These are phyloP conservation scores for Mediolabrus comicus DNA, from an alignment of 108 stramenopile species.

Conservation along the genomic window DNA sequence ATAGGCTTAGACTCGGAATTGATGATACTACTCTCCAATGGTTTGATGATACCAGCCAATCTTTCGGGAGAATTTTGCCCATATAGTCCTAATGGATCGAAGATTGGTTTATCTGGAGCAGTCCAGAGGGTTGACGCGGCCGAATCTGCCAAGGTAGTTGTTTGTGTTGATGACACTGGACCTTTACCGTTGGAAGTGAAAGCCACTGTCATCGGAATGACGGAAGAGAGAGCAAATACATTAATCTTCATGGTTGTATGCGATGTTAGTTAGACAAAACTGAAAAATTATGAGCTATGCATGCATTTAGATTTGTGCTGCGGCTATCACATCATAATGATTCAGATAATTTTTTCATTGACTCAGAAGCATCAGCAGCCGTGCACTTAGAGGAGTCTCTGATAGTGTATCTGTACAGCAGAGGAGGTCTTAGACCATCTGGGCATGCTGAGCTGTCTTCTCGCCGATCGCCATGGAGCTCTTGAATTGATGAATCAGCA, in stretches of 20 bases:
- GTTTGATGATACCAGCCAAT: conserved; percentile 7
- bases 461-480: too few relatives aligned
- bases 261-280: background rate
- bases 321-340: too few relatives aligned
- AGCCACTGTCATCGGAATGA: background rate
- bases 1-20: background rate
- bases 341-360: too few relatives aligned
- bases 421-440: too few relatives aligned
- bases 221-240: background rate
- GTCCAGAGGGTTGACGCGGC: background rate
- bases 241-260: background rate
- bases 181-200: background rate
- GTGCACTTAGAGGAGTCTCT: too few relatives aligned
- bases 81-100: conserved; percentile 82
- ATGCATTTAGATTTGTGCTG: too few relatives aligned
- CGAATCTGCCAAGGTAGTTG: background rate
- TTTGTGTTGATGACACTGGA: background rate
- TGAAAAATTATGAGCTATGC: background rate
- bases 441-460: too few relatives aligned
- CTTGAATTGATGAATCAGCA: too few relatives aligned
- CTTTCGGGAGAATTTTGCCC: conserved; percentile 1
- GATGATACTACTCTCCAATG: background rate
- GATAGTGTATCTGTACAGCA: too few relatives aligned
- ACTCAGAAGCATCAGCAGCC: too few relatives aligned
- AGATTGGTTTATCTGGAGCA: conserved; percentile 11